These are phyloP conservation scores for Avena atlantica DNA, from an alignment of 176 grass and related monocot species.

Conservation along the genomic window DNA sequence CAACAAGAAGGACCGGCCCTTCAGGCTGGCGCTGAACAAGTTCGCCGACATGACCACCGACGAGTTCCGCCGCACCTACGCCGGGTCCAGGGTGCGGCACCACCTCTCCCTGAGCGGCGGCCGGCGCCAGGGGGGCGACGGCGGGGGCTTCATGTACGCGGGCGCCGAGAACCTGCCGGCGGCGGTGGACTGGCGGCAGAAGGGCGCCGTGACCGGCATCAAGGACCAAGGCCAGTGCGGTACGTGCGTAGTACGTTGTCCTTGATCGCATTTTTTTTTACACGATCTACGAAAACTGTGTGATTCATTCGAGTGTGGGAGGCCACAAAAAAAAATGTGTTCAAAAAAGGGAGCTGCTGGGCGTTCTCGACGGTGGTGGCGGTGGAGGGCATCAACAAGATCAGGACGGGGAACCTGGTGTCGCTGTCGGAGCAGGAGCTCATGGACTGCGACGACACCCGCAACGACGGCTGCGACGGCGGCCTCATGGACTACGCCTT, in stretches of 20 bases:
- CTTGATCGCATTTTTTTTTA: neutral
- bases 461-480: slow-evolving; percentile 75
- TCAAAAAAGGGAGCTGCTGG: slow-evolving; percentile 78
- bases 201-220: slow-evolving; percentile 65
- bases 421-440: slow-evolving; percentile 90
- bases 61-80: slow-evolving; percentile 65
- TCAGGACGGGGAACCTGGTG: slow-evolving; percentile 62
- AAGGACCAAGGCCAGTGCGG: slow-evolving; percentile 93
- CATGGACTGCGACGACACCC: slow-evolving; percentile 55
- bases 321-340: neutral
- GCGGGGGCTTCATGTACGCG: slow-evolving; percentile 45
- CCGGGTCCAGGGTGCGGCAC: slow-evolving; percentile 44
- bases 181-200: slow-evolving; percentile 70
- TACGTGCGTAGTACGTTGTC: slow-evolving; percentile 9
- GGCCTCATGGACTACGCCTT: slow-evolving; percentile 83
- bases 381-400: slow-evolving; percentile 87
- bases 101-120: slow-evolving; percentile 35
- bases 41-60: slow-evolving; percentile 81
- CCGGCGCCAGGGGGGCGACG: no score
- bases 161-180: slow-evolving; percentile 35
- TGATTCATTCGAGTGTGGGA: neutral
- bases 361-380: slow-evolving; percentile 73
- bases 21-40: slow-evolving; percentile 79
- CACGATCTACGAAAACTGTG: no score
- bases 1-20: slow-evolving; percentile 61